phyloP scores from a whole-genome alignment of 164 flowering plant genomes.

The Chimonanthus salicifolius region DNA sequence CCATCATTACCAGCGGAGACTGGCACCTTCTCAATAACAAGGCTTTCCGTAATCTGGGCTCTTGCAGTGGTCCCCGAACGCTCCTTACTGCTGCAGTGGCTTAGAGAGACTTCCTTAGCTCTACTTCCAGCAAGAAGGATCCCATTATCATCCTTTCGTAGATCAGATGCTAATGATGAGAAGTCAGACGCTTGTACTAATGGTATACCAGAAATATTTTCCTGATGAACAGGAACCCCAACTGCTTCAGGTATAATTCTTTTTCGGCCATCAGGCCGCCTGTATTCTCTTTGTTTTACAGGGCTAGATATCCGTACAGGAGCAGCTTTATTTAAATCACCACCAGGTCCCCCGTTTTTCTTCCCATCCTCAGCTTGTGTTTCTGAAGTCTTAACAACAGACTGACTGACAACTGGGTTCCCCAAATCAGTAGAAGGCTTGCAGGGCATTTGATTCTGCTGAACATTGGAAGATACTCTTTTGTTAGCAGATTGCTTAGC shows the following conservation, averaged over 20 bases:
- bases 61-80: conserved; percentile 73
- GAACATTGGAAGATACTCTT: conserved; percentile 38
- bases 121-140: conserved; percentile 29
- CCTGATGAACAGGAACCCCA: conserved; percentile 63
- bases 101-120: conserved; percentile 35
- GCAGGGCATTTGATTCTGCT: conserved; percentile 32
- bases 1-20: conserved; percentile 43
- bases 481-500: conserved; percentile 59
- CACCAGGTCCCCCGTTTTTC: conserved; percentile 33
- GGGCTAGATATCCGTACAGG: conserved; percentile 67
- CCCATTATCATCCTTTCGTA: conserved; percentile 36
- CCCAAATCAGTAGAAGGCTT: conserved; percentile 44
- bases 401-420: conserved; percentile 11
- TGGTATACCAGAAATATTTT: conserved; percentile 34
- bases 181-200: conserved; percentile 40
- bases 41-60: conserved; percentile 68
- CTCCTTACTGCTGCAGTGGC: conserved; percentile 32
- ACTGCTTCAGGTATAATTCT: conserved; percentile 98
- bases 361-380: conserved; percentile 46
- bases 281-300: conserved; percentile 91
- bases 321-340: conserved; percentile 44
- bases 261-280: conserved; percentile 97
- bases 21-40: conserved; percentile 83
- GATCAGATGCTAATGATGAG: conserved; percentile 32
- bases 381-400: conserved; percentile 31